phyloP scores from a whole-genome alignment of 148 eudicot species.

The Mesembryanthemum crystallinum region DNA sequence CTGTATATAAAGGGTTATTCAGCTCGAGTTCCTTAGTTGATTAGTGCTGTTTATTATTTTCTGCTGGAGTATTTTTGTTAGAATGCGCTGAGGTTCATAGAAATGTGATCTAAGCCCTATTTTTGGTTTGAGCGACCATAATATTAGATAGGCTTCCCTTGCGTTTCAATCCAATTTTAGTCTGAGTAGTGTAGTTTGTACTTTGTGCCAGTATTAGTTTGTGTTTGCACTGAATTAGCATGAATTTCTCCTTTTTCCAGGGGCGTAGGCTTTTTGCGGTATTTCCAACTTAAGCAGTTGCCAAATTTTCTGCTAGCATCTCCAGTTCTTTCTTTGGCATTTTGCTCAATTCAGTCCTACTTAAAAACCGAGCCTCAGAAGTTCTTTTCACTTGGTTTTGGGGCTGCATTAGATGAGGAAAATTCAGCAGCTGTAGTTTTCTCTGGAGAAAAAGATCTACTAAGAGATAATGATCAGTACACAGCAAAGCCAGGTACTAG shows the following conservation, averaged over 20 bases:
- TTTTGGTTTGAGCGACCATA: not conserved
- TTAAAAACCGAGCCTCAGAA: constrained; percentile 50
- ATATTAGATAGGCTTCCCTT: not conserved
- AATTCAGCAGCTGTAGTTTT: constrained; percentile 20
- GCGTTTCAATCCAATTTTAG: not conserved
- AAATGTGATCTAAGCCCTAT: not conserved
- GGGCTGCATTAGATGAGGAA: constrained; percentile 31
- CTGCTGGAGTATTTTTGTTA: not conserved
- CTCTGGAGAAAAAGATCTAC: constrained; percentile 20
- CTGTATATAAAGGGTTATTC: not conserved
- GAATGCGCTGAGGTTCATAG: not conserved
- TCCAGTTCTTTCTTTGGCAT: constrained; percentile 75
- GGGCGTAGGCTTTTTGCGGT: constrained; percentile 88
- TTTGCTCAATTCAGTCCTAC: constrained; percentile 54
- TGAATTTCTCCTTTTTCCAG: constrained; percentile 40
- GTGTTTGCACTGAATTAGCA: constrained; percentile 1
- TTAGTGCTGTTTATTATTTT: not conserved
- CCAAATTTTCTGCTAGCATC: constrained; percentile 92
- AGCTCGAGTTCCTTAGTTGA: not conserved
- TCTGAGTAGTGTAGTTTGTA: not conserved
- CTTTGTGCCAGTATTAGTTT: not conserved
- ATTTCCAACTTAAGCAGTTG: constrained; percentile 80
- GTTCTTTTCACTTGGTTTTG: constrained; percentile 71
- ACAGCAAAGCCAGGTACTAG: constrained; percentile 45
- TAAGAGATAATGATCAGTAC: constrained; percentile 17